Evolutionary conservation across 805 yeast genomes (phyloP), one percentile per base, ranked within the genome.

Genomic region (Candida krabiensis): DNA sequence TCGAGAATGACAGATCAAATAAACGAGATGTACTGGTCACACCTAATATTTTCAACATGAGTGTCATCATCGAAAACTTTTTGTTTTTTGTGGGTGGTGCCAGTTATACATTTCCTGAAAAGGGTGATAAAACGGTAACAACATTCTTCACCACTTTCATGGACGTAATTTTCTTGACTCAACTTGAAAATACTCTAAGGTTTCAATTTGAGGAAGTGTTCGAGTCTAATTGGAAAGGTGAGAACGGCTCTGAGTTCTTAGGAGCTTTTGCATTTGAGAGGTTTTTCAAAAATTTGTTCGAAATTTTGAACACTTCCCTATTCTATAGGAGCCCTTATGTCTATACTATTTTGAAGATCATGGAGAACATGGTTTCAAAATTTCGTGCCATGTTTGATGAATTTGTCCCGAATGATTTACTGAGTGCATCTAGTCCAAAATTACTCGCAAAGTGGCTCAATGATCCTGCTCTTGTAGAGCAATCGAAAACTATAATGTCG

Each of bases 41-140:
- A 0, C 79, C 87, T 2, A 80, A 79, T 52, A 73, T 88, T 12
- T 80, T 84, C 61, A 87, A 89, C 52, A 86, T 90, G 83, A 73
- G 90, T 47, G 73, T 85, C 4, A 73, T 89, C 12, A 61, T 87
- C 33, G 96, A 85, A 40, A 81, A 86, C 26, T 78, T 87, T 26
- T 69, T 87, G 33, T 63, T 79, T 9, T 87, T 86, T 53, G 67
- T 79, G 18, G 80, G 85, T 30, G 80, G 86, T 2, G 65, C 85
- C 1, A 64, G 70, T 9, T 50, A 69, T 2, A 52, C 71, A 4
- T 58, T 74, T 9, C 71, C 71, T 1, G 35, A 52, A 5, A 43
- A 50, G 7, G 49, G 16, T 44, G 55, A 30, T 33, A 42, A 52
- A 16, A 47, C 49, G 13, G 54, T 59, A 6, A 39, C 69, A 16